Evolutionary conservation across 2,329 filamentous ascomycete genomes (phyloP), one percentile per base, ranked within the genome.

Genomic region (Apiospora arundinis): DNA sequence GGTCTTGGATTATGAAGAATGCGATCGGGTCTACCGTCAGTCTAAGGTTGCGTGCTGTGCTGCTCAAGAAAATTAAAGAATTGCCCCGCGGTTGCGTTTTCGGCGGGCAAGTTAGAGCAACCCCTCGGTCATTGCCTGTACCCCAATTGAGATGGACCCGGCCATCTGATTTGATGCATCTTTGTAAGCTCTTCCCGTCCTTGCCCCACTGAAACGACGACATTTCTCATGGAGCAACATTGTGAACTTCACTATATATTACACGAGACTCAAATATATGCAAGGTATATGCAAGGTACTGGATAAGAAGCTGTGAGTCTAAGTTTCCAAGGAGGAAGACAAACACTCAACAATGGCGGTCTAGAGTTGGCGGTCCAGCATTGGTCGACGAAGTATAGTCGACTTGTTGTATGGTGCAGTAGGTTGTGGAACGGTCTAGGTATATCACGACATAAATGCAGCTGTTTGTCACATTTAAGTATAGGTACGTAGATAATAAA

Each of bases 31-130:
- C 56, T 63, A 12, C 12, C 14, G 52, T 18, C 28, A 21, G 18
- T 28, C 48, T 14, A 25, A n/a, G n/a, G n/a, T n/a, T n/a, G n/a
- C n/a, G n/a, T n/a, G n/a, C n/a, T 6, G 16, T n/a, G 18, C 52
- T 37, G 28, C 52, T 60, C 28, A 37, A 21, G 56, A n/a, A 63
- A 63, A 40, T 40, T 63, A 63, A 40, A 40, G 32, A 40, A 63
- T 63, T 63, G 56, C 56, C 56, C 56, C 56, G 56, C 56, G 56
- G 21, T n/a, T 63, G 56, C 56, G 56, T 63, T 63, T 63, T 63
- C 56, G 56, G 56, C 56, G 56, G n/a, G 25, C 18, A 32, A 32
- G 32, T 32, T 32, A 32, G 32, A 32, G 32, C 6, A 32, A 56
- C 52, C 52, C 52, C 52, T 60, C 52, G 32, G 28, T 60, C 52